Base-by-base conservation (phyloP, 1,139 yeast genomes). In the Ogataea hybrid region DNA sequence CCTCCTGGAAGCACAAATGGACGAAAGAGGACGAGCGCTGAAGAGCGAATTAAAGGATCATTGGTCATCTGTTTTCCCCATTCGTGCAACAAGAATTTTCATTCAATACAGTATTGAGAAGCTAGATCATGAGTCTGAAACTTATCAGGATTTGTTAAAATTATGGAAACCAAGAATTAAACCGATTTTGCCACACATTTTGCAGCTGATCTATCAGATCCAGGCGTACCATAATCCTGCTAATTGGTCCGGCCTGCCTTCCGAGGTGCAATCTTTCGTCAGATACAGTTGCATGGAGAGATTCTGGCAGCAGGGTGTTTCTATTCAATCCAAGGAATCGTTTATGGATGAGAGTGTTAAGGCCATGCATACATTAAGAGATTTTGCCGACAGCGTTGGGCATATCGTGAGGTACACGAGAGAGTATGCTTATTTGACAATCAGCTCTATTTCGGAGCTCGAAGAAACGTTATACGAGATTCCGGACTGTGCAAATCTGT, bases 261-360 rank as follows among this genome's bases (percentile, higher is more conserved):
- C 75, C 3, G 95, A 88, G 43, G 97, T 92, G 2, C 97, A 87
- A 59, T 73, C 92, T 2, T 92, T 94, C 69, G 96, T 92, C 11
- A 76, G 79, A 52, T 85, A 87, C 55, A 84, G 95, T 52, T 85
- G 95, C 38, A 79, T 83, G 61, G 98, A 94, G 67, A 73, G 97
- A 55, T 92, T 92, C 62, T 94, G 99, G 98, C 97, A 94, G 59
- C 95, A 90, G 49, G 98, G 98, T 14, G 95, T 95, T 16, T 87
- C 96, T 2, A 86, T 87, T 45, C 95, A 92, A 63, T 83, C 96
- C 6, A 84, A 88, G 54, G 98, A 94, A 59, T 90, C 95, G 32
- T 94, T 94, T 57, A 84, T 92, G 48, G 96, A 88, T 61, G 97
- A 94, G 58, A 89, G 83, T 56, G 96, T 89, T 44, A 87, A 84